These are phyloP conservation scores for Lycium ferocissimum DNA, from an alignment of 257 asterid genomes.

Conservation along the genomic window DNA sequence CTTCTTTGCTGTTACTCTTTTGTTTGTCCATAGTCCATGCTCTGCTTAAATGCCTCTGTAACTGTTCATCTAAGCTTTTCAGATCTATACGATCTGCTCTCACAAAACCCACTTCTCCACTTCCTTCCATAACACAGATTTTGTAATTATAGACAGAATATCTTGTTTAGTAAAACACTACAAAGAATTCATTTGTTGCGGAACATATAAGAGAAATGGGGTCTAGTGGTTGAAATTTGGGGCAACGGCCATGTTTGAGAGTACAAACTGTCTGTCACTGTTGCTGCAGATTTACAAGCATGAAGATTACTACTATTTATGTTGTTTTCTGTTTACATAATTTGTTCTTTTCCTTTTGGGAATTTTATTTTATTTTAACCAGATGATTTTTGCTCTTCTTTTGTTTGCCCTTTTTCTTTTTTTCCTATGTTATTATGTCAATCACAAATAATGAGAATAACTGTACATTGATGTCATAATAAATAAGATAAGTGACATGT, in stretches of 20 bases:
- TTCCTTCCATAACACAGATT: constrained; percentile 31
- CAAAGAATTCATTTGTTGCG: too few relatives aligned
- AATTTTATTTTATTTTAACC: background rate
- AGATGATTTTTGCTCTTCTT: background rate
- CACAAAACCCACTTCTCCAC: constrained; percentile 49
- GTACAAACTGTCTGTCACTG: background rate
- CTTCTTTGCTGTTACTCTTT: constrained; percentile 33
- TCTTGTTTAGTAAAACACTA: too few relatives aligned
- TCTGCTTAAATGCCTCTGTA: constrained; percentile 67
- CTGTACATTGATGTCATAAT: background rate
- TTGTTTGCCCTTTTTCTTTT: background rate
- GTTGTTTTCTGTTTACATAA: background rate
- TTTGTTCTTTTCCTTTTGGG: background rate
- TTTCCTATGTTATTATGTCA: background rate
- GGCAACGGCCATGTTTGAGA: constrained; percentile 6
- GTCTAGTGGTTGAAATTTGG: background rate
- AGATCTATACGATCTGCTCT: constrained; percentile 89
- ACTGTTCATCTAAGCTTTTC: constrained; percentile 75
- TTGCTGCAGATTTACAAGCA: constrained; percentile 8
- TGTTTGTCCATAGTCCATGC: constrained; percentile 64
- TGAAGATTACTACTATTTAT: background rate
- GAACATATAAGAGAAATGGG: background rate
- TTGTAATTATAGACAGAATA: too few relatives aligned
- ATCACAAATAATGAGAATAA: background rate
- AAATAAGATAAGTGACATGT: background rate